Base-by-base conservation (phyloP, 768 basidiomycete species). In the Tulasnella calospora region DNA sequence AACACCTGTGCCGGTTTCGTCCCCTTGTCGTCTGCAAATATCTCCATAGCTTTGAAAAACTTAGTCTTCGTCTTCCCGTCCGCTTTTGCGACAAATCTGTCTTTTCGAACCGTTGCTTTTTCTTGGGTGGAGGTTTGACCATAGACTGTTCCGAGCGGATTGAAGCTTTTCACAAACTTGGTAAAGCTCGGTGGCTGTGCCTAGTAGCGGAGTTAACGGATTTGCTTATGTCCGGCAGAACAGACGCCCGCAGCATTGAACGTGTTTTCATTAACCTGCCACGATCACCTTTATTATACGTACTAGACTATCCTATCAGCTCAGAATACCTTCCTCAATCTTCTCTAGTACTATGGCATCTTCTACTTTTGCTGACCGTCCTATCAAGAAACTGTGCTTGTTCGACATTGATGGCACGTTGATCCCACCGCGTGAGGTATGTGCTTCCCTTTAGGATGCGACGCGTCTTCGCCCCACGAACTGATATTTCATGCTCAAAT, bases 321-420 rank as follows among this genome's bases (percentile, higher is more conserved):
- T n/a, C n/a, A n/a, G n/a, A n/a, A n/a, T n/a, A n/a, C n/a, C 51
- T 55, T 13, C 21, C 51, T 61, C 57, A n/a, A 30, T 30, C 30
- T 30, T 23, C 57, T 61, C 5, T 10, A n/a, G n/a, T 61, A n/a
- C 30, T n/a, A 61, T 61, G 57, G 57, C 57, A n/a, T 61, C 57
- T 61, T 23, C 23, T 61, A 61, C 57, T 61, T 76, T 76, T 36
- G 46, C 74, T 23, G 74, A 76, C 55, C 44, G 74, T 30, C 74
- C 74, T n/a, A 30, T 57, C 44, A 94, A 92, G 80, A 93, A 90
- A 80, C 87, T 95, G 2, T 85, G 91, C 57, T 87, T 95, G 27
- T 95, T 95, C 83, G 94, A 95, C 83, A 93, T 95, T 44, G 94
- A 95, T 84, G 90, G 85, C 8, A 94, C 94, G 2, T 88, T 95